phyloP scores from a whole-genome alignment of 2,329 filamentous ascomycete genomes.

The Celoporthe dispersa region DNA sequence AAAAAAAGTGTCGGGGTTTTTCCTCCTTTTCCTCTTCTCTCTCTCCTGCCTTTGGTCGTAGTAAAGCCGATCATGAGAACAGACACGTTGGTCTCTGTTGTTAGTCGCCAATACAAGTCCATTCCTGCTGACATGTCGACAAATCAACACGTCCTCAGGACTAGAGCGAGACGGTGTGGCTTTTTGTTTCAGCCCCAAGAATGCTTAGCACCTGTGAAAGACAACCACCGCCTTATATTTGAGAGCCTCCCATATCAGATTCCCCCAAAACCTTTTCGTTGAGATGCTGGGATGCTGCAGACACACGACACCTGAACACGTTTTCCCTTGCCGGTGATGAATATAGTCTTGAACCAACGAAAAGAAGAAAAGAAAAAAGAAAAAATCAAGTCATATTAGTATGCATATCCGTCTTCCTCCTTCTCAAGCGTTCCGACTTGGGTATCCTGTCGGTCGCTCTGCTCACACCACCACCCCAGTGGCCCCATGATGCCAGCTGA shows the following conservation, averaged over 20 bases:
- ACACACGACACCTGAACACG: not conserved
- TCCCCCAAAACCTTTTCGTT: not conserved
- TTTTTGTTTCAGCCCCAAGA: too few species aligned
- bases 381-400: slow-evolving; percentile 28
- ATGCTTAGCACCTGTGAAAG: not conserved
- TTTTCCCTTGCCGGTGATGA: not conserved
- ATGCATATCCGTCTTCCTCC: slow-evolving; percentile 17
- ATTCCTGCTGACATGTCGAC: not conserved
- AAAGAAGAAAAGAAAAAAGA: not conserved
- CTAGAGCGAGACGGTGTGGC: not conserved
- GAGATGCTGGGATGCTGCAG: slow-evolving; percentile 18
- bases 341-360: slow-evolving; percentile 11
- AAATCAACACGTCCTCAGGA: not conserved
- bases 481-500: not conserved
- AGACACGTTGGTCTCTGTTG: not conserved
- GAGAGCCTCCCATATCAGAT: not conserved
- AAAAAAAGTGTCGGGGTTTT: not conserved
- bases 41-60: too few species aligned
- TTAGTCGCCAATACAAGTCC: not conserved
- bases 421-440: slow-evolving; percentile 9
- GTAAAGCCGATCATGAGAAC: not conserved
- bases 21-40: not conserved
- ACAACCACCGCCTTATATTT: not conserved
- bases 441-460: slow-evolving; percentile 1
- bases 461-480: not conserved